These are phyloP conservation scores for Hyphopichia pseudoburtonii DNA, from an alignment of 1,139 yeast species.

Conservation along the genomic window DNA sequence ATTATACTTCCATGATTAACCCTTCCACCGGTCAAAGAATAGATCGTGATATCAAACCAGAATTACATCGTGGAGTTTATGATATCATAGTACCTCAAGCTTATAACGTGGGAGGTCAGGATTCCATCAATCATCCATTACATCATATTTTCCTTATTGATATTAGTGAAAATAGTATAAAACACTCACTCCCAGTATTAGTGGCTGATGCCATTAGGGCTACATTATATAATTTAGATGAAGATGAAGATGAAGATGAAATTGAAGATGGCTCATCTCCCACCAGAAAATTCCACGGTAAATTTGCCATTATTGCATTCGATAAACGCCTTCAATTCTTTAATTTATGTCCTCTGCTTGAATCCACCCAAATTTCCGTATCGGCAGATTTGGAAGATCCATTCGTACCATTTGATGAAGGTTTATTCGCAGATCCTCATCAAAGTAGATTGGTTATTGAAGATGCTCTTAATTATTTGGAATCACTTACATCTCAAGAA, in stretches of 20 bases:
- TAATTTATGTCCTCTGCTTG: conserved; percentile 57
- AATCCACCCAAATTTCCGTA: conserved; percentile 63
- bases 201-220: conserved; percentile 74
- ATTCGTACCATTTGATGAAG: conserved; percentile 76
- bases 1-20: conserved; percentile 66
- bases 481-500: conserved; percentile 40
- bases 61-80: conserved; percentile 78
- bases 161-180: conserved; percentile 61
- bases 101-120: conserved; percentile 54
- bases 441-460: conserved; percentile 66
- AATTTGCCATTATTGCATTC: conserved; percentile 72
- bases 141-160: conserved; percentile 82
- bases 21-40: conserved; percentile 56
- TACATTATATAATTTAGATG: conserved; percentile 38
- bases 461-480: conserved; percentile 64
- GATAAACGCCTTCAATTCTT: conserved; percentile 75
- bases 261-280: conserved; percentile 12
- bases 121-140: conserved; percentile 36
- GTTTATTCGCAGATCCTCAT: conserved; percentile 77
- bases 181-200: conserved; percentile 63
- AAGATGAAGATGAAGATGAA: conserved; percentile 9
- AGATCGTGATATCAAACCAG: conserved; percentile 70
- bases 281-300: conserved; percentile 36
- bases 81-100: conserved; percentile 78
- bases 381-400: conserved; percentile 77